These are phyloP conservation scores for Candida andamanensis DNA, from an alignment of 805 yeast genomes.

Conservation along the genomic window DNA sequence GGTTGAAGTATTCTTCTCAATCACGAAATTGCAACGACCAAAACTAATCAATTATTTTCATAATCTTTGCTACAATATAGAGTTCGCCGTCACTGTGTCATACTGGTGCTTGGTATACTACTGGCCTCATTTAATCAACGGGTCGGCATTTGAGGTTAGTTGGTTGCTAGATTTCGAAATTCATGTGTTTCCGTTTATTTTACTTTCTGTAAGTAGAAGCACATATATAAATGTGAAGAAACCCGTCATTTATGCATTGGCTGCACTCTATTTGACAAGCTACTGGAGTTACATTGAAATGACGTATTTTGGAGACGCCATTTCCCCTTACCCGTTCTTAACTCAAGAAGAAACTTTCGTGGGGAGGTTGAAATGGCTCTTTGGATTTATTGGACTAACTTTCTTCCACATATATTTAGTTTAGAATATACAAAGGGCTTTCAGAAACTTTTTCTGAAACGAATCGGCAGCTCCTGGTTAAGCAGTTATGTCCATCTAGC, in stretches of 20 bases:
- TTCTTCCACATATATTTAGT: too few species aligned
- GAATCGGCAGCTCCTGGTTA: too few species aligned
- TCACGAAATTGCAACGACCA: too few species aligned
- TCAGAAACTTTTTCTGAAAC: too few species aligned
- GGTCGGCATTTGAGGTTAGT: slow-evolving; percentile 14
- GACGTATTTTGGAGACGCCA: slow-evolving; percentile 3
- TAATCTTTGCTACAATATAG: slow-evolving; percentile 15
- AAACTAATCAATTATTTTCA: slow-evolving; percentile 3
- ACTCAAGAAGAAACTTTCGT: slow-evolving; percentile 1
- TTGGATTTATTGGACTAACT: slow-evolving; percentile 3
- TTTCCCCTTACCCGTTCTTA: slow-evolving; percentile 10
- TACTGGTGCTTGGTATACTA: slow-evolving; percentile 19
- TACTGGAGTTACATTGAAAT: slow-evolving; percentile 17
- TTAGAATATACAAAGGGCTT: too few species aligned
- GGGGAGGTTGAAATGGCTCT: slow-evolving; percentile 5
- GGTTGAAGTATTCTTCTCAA: neutral
- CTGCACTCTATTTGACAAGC: slow-evolving; percentile 8
- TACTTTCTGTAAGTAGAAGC: slow-evolving; percentile 10
- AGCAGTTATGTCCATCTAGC: too few species aligned
- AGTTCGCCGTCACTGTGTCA: slow-evolving; percentile 17
- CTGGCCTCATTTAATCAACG: slow-evolving; percentile 14
- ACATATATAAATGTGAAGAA: slow-evolving; percentile 3
- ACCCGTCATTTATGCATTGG: slow-evolving; percentile 4
- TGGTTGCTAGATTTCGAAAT: slow-evolving; percentile 17
- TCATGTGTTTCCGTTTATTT: slow-evolving; percentile 22